Conservation (phyloP, 1,139 yeast genomes). For the Lodderomyces orthopsilosis region DNA sequence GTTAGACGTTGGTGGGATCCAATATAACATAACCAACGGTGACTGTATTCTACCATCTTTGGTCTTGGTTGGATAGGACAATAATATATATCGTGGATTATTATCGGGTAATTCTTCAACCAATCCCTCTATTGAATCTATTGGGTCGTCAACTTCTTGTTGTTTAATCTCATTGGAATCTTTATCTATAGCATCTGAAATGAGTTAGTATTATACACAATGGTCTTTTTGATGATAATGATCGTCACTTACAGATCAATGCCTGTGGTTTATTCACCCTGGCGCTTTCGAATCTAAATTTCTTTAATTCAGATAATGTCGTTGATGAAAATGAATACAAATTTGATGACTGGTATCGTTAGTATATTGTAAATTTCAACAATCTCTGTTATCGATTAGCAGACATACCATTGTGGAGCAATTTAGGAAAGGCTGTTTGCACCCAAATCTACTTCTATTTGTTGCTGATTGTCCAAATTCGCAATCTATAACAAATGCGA, state of each 20-base stretch:
- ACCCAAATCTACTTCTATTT: no score
- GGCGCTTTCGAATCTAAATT: conserved; percentile 70
- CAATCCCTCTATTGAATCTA: conserved; percentile 54
- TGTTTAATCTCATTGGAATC: conserved; percentile 52
- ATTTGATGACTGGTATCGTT: conserved; percentile 33
- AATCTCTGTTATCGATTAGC: no score
- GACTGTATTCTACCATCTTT: conserved; percentile 70
- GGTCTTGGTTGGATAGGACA: conserved; percentile 72
- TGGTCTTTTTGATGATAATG: neutral
- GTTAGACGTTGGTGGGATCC: conserved; percentile 82
- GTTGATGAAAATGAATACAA: conserved; percentile 67
- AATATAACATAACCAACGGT: conserved; percentile 77
- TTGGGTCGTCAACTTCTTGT: conserved; percentile 35
- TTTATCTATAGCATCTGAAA: conserved; percentile 50
- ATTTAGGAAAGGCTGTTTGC: no score
- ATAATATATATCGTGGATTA: conserved; percentile 68
- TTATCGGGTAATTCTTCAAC: conserved; percentile 80
- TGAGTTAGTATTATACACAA: neutral
- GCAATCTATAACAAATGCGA: neutral
- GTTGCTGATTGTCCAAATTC: no score
- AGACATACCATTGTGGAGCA: neutral
- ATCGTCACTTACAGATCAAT: conserved; percentile 47
- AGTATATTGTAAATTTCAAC: conserved; percentile 11
- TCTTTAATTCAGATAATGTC: conserved; percentile 59
- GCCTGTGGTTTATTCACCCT: conserved; percentile 66